Evolutionary conservation across 805 yeast genomes (phyloP).

Genomic region (Yamadazyma akitaensis): DNA sequence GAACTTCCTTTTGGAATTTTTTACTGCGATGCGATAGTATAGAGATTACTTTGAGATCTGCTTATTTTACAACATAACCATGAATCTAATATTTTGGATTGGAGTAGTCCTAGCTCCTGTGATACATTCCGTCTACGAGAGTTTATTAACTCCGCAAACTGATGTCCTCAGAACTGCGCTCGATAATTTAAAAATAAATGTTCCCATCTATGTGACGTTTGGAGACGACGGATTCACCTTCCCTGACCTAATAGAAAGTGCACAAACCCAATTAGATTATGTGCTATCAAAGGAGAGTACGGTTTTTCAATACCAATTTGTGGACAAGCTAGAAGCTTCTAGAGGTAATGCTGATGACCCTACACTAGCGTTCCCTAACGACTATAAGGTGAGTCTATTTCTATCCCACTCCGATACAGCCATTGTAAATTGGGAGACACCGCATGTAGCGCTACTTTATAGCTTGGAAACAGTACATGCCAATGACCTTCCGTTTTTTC

Average conservation of each 20-base stretch:
- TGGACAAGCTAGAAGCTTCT: constrained; percentile 4
- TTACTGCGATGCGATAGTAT: constrained; percentile 9
- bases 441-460: constrained; percentile 20
- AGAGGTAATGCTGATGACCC: constrained; percentile 1
- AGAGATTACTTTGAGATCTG: not conserved
- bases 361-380: not conserved
- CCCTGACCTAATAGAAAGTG: constrained; percentile 63
- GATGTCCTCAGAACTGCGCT: not conserved
- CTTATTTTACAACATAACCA: not conserved
- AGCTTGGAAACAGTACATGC: constrained; percentile 38
- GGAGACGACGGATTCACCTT: constrained; percentile 47
- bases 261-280: constrained; percentile 32
- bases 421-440: not conserved
- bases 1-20: not conserved
- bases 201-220: constrained; percentile 20
- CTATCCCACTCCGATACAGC: constrained; percentile 8
- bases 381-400: constrained; percentile 8
- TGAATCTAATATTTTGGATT: not conserved
- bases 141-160: not conserved
- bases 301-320: constrained; percentile 5
- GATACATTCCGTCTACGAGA: not conserved
- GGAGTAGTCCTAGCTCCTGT: not conserved
- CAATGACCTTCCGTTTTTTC: constrained; percentile 61
- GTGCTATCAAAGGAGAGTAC: not conserved
- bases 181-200: not conserved